A percentile compares a stretch with the other conserved stretches of the same genome.
Conservation (phyloP, 2,329 filamentous ascomycete species). For the Hymenoscyphus repandus region DNA sequence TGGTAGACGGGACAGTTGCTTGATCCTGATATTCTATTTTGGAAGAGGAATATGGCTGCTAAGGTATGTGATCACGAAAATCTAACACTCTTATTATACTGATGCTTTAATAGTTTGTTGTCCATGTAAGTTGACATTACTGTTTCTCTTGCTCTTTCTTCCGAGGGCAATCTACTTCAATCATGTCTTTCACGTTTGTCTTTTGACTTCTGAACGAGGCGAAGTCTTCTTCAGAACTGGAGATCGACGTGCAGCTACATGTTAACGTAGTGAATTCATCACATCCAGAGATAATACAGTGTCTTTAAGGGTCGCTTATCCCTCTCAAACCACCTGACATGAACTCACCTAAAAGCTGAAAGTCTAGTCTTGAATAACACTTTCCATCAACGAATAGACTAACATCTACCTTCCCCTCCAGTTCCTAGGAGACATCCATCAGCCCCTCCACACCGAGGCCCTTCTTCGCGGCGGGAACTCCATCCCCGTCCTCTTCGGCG, state of each 20-base stretch:
- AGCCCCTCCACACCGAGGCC: constrained; percentile 60
- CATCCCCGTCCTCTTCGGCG: constrained; percentile 59
- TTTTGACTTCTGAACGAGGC: too few relatives aligned
- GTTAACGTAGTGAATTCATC: too few relatives aligned
- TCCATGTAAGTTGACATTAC: constrained; percentile 28
- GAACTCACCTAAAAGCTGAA: too few relatives aligned
- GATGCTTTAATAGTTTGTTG: constrained; percentile 24
- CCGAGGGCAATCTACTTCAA: too few relatives aligned
- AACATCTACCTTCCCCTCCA: constrained; percentile 36
- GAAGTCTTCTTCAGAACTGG: too few relatives aligned
- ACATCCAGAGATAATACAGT: too few relatives aligned
- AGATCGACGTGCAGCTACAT: too few relatives aligned
- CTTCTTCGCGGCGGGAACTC: constrained; percentile 62
- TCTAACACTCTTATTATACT: constrained; percentile 3
- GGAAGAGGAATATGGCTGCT: constrained; percentile 51
- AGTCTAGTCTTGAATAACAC: too few relatives aligned
- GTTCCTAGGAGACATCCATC: constrained; percentile 66
- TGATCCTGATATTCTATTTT: constrained; percentile 34
- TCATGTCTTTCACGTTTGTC: too few relatives aligned
- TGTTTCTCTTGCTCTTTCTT: constrained; percentile 12
- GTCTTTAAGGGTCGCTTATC: too few relatives aligned
- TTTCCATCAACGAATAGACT: too few relatives aligned
- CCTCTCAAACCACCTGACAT: too few relatives aligned
- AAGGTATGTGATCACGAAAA: constrained; percentile 43
- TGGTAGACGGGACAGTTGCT: constrained; percentile 25